Base-by-base conservation (phyloP, 2,329 filamentous ascomycete genomes). In the Colletotrichum liriopes region DNA sequence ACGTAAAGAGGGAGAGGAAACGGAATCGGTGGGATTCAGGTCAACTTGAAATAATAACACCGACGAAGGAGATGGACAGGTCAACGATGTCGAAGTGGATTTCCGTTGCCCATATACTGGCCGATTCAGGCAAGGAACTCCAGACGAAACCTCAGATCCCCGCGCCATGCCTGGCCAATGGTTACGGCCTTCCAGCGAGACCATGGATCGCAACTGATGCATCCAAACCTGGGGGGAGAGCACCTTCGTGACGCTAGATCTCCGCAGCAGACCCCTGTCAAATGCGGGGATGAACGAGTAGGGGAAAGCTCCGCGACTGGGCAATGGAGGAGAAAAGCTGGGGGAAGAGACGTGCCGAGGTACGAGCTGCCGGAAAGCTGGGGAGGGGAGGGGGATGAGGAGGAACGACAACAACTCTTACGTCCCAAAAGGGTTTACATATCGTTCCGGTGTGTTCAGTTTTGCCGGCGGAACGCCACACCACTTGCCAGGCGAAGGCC, bases 191-290 rank as follows among this genome's bases (percentile, higher is more conserved):
- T 54, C 39, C 65, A 55, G 54, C 65, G 70, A 72, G 54, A 37
- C 37, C 23, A 64, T 59, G 65, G 54, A 32, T 54, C 47, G 39
- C 45, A 51, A 54, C 45, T 26, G 58, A 60, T 56, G 60, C 66
- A 65, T 72, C 39, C 43, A 35, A 70, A 51, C 60, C 60, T 65
- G 47, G 66, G 59, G 65, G 45, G 32, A 41, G n/a, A 43, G 35
- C 52, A 49, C 51, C 41, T 64, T 70, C 59, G 60, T 70, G 70
- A 69, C 60, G 54, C 54, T 60, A 59, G 52, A 55, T 70, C 65
- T 70, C 66, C 65, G 59, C 70, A 70, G 29, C 37, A 7, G 12
- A 72, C 26, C 70, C 70, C 70, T 70, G 70, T 72, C 60, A 47
- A 41, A 61, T 70, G 70, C 65, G 70, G 66, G 69, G 70, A 52